Percentiles rank a stretch among this genome's conserved stretches.
Conservation (phyloP, 2,329 filamentous ascomycete species). For the Gyromitra esculenta region DNA sequence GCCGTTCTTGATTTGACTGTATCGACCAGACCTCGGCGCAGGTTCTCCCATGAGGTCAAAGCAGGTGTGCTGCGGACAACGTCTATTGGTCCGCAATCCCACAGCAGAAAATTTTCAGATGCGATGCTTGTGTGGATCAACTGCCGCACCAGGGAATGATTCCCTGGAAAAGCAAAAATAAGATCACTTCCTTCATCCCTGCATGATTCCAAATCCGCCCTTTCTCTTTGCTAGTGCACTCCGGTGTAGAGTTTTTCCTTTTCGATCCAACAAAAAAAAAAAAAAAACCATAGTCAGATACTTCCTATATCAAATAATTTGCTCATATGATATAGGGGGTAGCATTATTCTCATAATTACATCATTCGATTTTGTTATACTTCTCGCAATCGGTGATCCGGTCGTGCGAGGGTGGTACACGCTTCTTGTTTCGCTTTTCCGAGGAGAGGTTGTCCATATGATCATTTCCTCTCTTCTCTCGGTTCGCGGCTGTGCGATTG, state of each 20-base stretch:
- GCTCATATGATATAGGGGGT: conserved; percentile 2
- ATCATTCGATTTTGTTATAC: not conserved
- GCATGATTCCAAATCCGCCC: conserved; percentile 13
- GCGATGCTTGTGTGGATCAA: conserved; percentile 38
- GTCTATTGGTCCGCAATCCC: conserved; percentile 13
- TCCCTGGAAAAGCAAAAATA: conserved; percentile 12
- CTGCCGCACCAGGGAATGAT: conserved; percentile 26
- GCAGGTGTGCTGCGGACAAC: not conserved
- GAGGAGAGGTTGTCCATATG: not conserved
- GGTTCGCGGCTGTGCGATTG: conserved; percentile 2
- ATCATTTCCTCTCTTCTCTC: conserved; percentile 18
- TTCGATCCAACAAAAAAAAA: not conserved
- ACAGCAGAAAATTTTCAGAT: conserved; percentile 13
- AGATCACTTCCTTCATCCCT: conserved; percentile 8
- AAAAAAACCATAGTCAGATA: not conserved
- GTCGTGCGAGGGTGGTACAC: not conserved
- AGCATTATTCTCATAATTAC: not conserved
- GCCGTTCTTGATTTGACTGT: conserved; percentile 33
- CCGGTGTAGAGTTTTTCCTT: conserved; percentile 4
- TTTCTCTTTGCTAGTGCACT: not conserved
- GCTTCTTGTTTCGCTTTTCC: not conserved
- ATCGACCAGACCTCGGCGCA: conserved; percentile 27
- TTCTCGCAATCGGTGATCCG: not conserved
- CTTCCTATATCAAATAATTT: not conserved
- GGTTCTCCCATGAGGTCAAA: conserved; percentile 3